Percentiles rank a stretch among this genome's conserved stretches.
Conservation (phyloP, 495 filamentous ascomycete species). For the Daldinia bambusicola region DNA sequence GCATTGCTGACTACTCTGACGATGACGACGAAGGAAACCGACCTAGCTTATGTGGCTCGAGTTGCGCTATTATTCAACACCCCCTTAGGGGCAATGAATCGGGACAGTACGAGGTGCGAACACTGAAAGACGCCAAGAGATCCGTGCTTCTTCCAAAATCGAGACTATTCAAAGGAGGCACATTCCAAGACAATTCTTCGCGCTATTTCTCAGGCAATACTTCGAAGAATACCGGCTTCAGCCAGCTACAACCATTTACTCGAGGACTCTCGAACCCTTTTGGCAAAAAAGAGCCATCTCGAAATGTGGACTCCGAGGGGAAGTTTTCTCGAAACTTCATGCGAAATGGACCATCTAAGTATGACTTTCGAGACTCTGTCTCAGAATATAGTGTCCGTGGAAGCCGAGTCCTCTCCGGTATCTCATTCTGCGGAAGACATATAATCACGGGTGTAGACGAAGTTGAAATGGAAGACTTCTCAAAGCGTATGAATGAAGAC, state of each 20-base stretch:
- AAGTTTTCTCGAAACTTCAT: conserved; percentile 22
- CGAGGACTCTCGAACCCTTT: conserved; percentile 46
- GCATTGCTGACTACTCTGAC: conserved; percentile 53
- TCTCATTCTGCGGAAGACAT: neutral
- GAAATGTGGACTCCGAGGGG: conserved; percentile 10
- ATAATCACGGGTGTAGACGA: neutral
- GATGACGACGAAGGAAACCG: conserved; percentile 29
- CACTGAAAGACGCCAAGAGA: conserved; percentile 42
- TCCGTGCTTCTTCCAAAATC: conserved; percentile 45
- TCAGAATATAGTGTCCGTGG: conserved; percentile 22
- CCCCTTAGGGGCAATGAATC: conserved; percentile 10
- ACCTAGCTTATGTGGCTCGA: conserved; percentile 33
- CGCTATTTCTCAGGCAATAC: conserved; percentile 31
- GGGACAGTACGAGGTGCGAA: conserved; percentile 28
- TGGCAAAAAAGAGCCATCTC: conserved; percentile 19
- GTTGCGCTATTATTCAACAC: conserved; percentile 45
- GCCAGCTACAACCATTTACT: conserved; percentile 30
- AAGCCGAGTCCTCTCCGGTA: neutral
- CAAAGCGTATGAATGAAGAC: neutral
- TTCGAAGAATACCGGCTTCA: conserved; percentile 18
- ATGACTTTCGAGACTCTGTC: conserved; percentile 43
- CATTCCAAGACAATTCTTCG: conserved; percentile 44
- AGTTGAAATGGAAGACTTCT: neutral
- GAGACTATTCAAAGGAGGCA: conserved; percentile 42
- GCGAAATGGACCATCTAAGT: conserved; percentile 28